Percentiles rank a stretch among this genome's conserved stretches.
Evolutionary conservation across 371 early-diverging fungal genomes (phyloP).

Genomic region (Nematocida sp.): DNA sequence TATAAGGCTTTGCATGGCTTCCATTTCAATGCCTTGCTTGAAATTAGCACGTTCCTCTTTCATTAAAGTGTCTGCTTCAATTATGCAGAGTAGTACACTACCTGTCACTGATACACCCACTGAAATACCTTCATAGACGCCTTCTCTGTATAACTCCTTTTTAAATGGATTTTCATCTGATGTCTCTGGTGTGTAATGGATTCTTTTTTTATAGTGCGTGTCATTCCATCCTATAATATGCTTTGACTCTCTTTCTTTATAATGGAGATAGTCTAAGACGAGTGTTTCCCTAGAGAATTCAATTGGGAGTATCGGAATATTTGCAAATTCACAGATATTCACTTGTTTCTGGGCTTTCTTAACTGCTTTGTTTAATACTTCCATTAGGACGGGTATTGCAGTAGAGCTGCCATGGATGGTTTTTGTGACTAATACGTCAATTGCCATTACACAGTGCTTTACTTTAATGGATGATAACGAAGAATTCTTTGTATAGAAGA

Average conservation of each 20-base stretch:
- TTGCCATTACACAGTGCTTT: neutral
- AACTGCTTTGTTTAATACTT: neutral
- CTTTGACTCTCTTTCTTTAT: conserved; percentile 21
- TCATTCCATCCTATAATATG: conserved; percentile 50
- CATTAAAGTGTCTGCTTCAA: conserved; percentile 43
- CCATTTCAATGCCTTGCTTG: conserved; percentile 27
- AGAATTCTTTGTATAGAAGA: conserved; percentile 6
- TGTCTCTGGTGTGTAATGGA: conserved; percentile 17
- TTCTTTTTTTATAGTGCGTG: neutral
- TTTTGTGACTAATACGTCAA: neutral
- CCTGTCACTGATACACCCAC: conserved; percentile 25
- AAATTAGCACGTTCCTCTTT: conserved; percentile 25
- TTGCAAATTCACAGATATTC: neutral
- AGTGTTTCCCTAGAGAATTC: neutral
- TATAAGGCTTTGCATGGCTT: conserved; percentile 5
- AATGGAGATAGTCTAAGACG: conserved; percentile 25
- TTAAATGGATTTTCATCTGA: conserved; percentile 24
- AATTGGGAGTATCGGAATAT: conserved; percentile 2
- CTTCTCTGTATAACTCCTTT: conserved; percentile 50
- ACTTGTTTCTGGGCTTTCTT: neutral
- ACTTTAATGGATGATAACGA: neutral
- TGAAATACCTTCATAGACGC: conserved; percentile 42
- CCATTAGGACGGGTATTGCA: neutral
- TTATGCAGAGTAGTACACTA: conserved; percentile 22
- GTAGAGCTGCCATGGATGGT: neutral